phyloP scores from a whole-genome alignment of 805 yeast genomes.

The Pichia pseudocactophila region DNA sequence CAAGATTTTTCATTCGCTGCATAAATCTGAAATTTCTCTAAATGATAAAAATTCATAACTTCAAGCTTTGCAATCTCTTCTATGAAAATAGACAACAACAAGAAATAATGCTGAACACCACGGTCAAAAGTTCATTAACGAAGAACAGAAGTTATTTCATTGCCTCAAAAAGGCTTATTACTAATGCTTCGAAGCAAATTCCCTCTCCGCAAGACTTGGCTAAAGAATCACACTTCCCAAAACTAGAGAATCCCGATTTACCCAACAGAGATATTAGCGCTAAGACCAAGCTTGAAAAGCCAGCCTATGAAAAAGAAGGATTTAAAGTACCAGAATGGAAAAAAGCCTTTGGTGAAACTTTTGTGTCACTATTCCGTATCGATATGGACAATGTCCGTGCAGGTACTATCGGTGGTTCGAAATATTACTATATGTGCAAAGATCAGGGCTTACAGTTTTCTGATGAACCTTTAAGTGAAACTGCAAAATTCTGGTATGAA shows the following conservation, averaged over 20 bases:
- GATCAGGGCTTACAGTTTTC: conserved; percentile 72
- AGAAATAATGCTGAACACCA: too few species aligned
- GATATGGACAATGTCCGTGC: conserved; percentile 92
- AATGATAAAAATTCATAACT: too few species aligned
- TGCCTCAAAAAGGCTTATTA: neutral
- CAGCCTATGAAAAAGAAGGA: conserved; percentile 23
- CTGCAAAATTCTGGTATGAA: conserved; percentile 80
- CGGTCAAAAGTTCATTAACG: too few species aligned
- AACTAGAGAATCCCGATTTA: conserved; percentile 26
- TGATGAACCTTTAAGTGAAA: conserved; percentile 59
- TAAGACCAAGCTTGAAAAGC: conserved; percentile 23
- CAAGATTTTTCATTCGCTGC: too few species aligned
- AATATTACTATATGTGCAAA: conserved; percentile 80
- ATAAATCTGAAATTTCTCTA: too few species aligned
- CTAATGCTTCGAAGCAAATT: neutral
- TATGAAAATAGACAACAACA: too few species aligned
- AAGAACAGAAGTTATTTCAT: too few species aligned
- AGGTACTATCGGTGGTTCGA: conserved; percentile 89
- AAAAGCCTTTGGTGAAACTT: conserved; percentile 53
- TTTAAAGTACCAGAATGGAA: conserved; percentile 39
- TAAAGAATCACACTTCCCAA: conserved; percentile 27
- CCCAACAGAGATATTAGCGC: conserved; percentile 30
- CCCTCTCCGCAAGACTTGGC: conserved; percentile 21
- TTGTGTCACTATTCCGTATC: conserved; percentile 52
- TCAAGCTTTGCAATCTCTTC: too few species aligned